Evolutionary conservation across 2,329 filamentous ascomycete genomes (phyloP).

Genomic region (Venturia oleaginea): DNA sequence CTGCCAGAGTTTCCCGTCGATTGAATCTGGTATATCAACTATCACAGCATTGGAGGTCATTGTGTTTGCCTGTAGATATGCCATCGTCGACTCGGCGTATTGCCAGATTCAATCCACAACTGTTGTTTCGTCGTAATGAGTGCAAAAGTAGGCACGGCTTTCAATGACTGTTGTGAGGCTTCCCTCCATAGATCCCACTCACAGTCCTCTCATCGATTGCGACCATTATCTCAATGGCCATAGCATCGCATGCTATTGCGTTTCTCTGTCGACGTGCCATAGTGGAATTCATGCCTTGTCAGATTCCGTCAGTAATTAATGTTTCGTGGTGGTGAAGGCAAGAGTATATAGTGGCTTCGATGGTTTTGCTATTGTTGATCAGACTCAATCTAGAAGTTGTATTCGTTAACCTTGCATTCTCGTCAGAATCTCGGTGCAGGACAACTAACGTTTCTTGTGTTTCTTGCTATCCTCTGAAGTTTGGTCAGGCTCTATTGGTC

Average conservation of each 20-base stretch:
- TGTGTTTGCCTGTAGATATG: too few relatives aligned
- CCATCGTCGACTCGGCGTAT: too few relatives aligned
- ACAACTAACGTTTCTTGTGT: neutral
- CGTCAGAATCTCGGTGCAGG: neutral
- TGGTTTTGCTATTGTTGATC: neutral
- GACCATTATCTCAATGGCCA: neutral
- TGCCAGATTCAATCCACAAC: too few relatives aligned
- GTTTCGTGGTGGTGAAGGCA: neutral
- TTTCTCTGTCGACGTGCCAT: neutral
- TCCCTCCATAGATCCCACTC: neutral
- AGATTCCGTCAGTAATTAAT: neutral
- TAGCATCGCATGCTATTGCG: neutral
- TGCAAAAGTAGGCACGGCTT: too few relatives aligned
- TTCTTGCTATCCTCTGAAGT: neutral
- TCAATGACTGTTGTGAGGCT: neutral
- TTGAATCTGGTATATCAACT: too few relatives aligned
- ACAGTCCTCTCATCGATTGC: neutral
- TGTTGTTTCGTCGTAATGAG: too few relatives aligned
- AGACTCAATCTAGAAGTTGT: neutral
- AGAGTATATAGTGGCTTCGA: neutral
- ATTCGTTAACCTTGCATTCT: neutral
- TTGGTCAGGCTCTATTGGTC: neutral
- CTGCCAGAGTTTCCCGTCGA: too few relatives aligned
- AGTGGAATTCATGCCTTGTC: neutral
- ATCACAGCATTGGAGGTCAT: too few relatives aligned